phyloP scores from a whole-genome alignment of 202 grass and related monocot genomes.

The Saccharum hybrid region DNA sequence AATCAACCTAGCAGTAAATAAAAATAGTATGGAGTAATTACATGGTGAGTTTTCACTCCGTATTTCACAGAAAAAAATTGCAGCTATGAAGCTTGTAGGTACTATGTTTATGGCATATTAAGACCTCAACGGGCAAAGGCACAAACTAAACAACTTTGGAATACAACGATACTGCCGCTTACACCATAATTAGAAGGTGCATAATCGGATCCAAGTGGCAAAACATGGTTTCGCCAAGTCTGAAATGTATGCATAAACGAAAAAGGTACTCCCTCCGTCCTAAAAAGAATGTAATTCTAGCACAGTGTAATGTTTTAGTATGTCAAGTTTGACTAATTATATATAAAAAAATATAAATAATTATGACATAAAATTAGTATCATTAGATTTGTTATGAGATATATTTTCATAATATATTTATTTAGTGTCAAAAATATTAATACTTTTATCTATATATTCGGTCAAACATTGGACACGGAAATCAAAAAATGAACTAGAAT shows the following conservation, averaged over 20 bases:
- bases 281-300: too few relatives aligned
- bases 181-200: slow-evolving; percentile 20
- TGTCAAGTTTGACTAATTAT: too few relatives aligned
- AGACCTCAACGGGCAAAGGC: not conserved
- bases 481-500: too few relatives aligned
- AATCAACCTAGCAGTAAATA: slow-evolving; percentile 30
- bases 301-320: too few relatives aligned
- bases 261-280: too few relatives aligned
- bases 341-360: too few relatives aligned
- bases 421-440: too few relatives aligned
- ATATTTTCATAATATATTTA: too few relatives aligned
- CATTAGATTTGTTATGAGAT: too few relatives aligned
- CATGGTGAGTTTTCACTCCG: slow-evolving; percentile 6
- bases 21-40: slow-evolving; percentile 23
- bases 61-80: not conserved
- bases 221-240: slow-evolving; percentile 20
- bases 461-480: too few relatives aligned
- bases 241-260: not conserved
- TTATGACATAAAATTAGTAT: too few relatives aligned
- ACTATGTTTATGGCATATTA: slow-evolving; percentile 14
- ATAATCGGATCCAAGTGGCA: slow-evolving; percentile 5
- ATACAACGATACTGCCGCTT: slow-evolving; percentile 25
- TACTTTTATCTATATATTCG: too few relatives aligned
- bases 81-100: not conserved
- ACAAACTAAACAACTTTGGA: not conserved